A percentile compares a stretch with the other conserved stretches of the same genome.
Evolutionary conservation across 495 filamentous ascomycete species (phyloP).

Genomic region (Penicillium steckii): DNA sequence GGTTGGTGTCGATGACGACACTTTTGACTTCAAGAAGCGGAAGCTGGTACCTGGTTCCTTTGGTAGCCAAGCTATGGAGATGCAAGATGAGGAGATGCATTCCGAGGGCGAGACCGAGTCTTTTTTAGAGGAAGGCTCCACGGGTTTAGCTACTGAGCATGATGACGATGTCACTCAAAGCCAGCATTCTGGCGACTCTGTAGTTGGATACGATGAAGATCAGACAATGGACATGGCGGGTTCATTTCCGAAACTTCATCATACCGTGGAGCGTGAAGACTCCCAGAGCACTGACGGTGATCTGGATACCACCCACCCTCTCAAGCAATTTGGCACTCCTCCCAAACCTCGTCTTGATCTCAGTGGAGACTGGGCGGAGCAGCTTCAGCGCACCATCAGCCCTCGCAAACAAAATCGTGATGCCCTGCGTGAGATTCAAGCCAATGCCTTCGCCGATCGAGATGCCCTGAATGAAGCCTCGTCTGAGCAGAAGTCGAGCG

Average conservation of each 20-base stretch:
- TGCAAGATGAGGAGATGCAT: constrained; percentile 45
- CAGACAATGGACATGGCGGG: constrained; percentile 77
- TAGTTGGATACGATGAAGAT: constrained; percentile 68
- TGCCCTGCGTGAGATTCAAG: constrained; percentile 59
- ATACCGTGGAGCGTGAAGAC: constrained; percentile 63
- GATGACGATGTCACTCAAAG: constrained; percentile 60
- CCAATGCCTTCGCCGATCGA: constrained; percentile 47
- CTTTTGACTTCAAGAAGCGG: constrained; percentile 76
- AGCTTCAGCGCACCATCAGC: constrained; percentile 87
- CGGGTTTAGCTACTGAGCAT: constrained; percentile 70
- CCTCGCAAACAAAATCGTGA: constrained; percentile 83
- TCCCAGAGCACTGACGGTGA: constrained; percentile 42
- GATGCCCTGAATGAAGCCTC: constrained; percentile 32
- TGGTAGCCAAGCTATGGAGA: constrained; percentile 57
- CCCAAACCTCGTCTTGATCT: constrained; percentile 56
- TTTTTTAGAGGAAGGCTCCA: constrained; percentile 90
- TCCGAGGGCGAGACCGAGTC: constrained; percentile 54
- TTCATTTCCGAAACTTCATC: constrained; percentile 63
- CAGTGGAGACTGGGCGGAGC: constrained; percentile 80
- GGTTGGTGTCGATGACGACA: constrained; percentile 68
- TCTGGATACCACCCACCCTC: constrained; percentile 42
- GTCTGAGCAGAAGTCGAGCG: constrained; percentile 28
- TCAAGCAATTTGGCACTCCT: constrained; percentile 54
- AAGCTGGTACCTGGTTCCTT: constrained; percentile 78
- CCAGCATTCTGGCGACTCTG: constrained; percentile 59